phyloP scores from a whole-genome alignment of 768 basidiomycete species.

The Lactarius quietus region DNA sequence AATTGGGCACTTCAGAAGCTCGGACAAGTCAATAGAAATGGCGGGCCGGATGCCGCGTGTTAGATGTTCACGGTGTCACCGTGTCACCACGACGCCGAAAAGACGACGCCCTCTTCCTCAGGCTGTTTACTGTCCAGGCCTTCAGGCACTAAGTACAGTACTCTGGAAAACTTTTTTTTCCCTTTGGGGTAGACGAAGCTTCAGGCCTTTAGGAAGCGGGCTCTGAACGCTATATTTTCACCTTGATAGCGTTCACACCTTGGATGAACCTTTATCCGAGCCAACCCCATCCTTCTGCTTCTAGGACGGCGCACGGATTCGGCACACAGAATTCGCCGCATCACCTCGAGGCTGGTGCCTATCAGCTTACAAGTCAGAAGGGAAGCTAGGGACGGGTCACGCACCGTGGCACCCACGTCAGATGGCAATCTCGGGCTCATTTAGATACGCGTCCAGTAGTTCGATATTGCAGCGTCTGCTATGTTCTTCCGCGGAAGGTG shows the following conservation, averaged over 20 bases:
- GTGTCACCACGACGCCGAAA: neutral
- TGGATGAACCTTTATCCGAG: neutral
- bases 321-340: neutral
- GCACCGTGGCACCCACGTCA: neutral
- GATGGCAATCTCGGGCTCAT: neutral
- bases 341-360: neutral
- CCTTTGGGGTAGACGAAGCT: neutral
- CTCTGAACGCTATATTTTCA: neutral
- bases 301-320: neutral
- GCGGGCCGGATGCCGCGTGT: neutral
- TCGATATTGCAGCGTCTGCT: neutral
- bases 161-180: no score
- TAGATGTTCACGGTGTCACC: no score
- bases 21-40: neutral
- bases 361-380: neutral
- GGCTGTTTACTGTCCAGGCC: neutral
- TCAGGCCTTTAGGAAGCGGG: neutral
- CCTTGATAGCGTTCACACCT: neutral
- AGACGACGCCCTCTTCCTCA: neutral
- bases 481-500: neutral
- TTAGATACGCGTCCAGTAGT: neutral
- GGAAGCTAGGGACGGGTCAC: no score
- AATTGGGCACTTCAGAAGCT: no score
- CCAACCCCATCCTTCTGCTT: neutral
- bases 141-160: no score